phyloP scores from a whole-genome alignment of 371 early-diverging fungal species.

The Lichtheimia ramosa region DNA sequence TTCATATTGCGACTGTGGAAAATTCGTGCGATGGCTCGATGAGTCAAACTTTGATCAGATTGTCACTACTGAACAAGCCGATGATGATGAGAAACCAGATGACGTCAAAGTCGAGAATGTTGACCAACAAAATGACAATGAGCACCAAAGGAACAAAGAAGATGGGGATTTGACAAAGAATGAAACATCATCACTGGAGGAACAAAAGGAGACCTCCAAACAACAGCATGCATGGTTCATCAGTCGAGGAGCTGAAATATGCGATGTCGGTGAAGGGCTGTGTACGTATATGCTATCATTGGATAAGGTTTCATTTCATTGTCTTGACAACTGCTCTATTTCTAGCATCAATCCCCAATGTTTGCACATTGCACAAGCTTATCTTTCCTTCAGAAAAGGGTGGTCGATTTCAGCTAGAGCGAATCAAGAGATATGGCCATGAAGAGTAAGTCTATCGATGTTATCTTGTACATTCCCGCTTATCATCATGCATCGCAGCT shows the following conservation, averaged over 20 bases:
- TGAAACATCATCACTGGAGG: no score
- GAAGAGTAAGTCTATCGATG: constrained; percentile 58
- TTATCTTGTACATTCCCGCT: neutral
- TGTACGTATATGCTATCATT: constrained; percentile 44
- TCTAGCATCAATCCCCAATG: constrained; percentile 78
- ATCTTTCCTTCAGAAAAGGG: constrained; percentile 71
- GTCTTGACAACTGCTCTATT: neutral
- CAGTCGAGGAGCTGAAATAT: constrained; percentile 85
- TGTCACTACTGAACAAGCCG: constrained; percentile 12
- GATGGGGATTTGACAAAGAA: no score
- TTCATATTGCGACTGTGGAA: constrained; percentile 89
- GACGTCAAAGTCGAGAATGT: neutral
- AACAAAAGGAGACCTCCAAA: no score
- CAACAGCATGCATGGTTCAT: constrained; percentile 66
- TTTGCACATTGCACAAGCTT: constrained; percentile 78
- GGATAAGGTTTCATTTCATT: no score
- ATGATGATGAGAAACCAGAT: neutral
- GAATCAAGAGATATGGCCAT: constrained; percentile 71
- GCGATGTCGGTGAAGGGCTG: constrained; percentile 81
- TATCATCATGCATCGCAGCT: constrained; percentile 34
- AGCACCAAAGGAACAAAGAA: no score
- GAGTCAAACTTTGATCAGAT: constrained; percentile 15
- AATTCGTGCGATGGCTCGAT: constrained; percentile 74
- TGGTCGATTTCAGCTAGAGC: constrained; percentile 67
- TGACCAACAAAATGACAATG: no score